Conservation (phyloP, 306 rosid genomes). For the Rosa persica region DNA sequence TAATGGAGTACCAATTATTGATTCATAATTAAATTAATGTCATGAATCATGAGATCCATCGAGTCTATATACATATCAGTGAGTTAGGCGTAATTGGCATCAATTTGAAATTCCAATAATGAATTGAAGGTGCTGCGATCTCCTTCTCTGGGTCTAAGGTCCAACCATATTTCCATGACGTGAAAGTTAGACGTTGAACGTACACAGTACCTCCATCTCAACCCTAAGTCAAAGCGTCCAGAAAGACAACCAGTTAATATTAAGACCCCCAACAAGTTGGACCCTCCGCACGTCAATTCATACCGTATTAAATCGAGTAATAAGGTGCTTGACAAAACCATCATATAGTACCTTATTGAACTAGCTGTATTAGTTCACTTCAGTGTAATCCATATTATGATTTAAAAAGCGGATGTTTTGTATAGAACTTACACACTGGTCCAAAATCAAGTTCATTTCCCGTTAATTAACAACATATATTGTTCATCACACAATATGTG, state of each 20-base stretch:
- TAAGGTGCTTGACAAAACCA: too few relatives aligned
- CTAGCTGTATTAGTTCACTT: too few relatives aligned
- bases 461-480: too few relatives aligned
- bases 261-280: neutral
- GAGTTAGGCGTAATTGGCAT: neutral
- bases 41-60: neutral
- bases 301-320: neutral
- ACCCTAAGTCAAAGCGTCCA: slow-evolving; percentile 22
- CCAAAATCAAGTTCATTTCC: too few relatives aligned
- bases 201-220: neutral
- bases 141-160: neutral
- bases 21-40: neutral
- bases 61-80: neutral
- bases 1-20: neutral
- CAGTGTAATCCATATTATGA: too few relatives aligned
- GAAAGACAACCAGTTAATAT: neutral
- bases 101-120: neutral
- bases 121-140: neutral
- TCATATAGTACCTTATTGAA: too few relatives aligned
- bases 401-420: too few relatives aligned
- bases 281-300: neutral
- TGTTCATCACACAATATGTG: neutral
- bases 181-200: slow-evolving; percentile 19
- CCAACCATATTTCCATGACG: neutral
- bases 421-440: too few relatives aligned